Conservation (phyloP, 2,329 filamentous ascomycete genomes). For the Colletotrichum tanaceti region DNA sequence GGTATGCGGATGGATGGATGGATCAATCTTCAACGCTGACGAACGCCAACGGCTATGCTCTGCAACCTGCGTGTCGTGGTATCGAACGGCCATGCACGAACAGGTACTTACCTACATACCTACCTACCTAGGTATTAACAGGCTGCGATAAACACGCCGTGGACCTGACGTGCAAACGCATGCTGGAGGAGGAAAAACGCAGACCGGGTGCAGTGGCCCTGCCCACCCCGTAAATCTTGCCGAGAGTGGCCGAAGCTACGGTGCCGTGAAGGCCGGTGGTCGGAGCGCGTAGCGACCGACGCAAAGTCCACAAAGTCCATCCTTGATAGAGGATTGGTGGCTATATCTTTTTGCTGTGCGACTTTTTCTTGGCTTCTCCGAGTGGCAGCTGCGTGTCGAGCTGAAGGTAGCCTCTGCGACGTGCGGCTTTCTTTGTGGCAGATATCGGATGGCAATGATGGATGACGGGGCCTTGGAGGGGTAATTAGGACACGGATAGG, state of each 20-base stretch:
- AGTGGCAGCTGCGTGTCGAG: background rate
- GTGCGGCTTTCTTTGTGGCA: background rate
- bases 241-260: conserved; percentile 22
- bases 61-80: background rate
- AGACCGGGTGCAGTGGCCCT: background rate
- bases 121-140: too few species aligned
- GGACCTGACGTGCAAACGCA: too few species aligned
- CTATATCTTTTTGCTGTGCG: background rate
- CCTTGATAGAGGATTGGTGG: background rate
- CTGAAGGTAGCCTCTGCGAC: background rate
- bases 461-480: conserved; percentile 16
- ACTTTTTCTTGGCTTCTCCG: background rate
- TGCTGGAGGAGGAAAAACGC: background rate
- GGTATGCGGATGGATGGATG: background rate
- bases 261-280: conserved; percentile 25
- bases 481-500: background rate
- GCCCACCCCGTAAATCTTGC: conserved; percentile 2
- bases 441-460: conserved; percentile 4
- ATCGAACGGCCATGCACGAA: background rate
- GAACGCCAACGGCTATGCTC: background rate
- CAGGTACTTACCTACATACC: too few species aligned
- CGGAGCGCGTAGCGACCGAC: conserved; percentile 19
- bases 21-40: conserved; percentile 14
- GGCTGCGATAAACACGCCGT: background rate
- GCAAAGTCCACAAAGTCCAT: too few species aligned